A percentile compares a stretch with the other conserved stretches of the same genome.
These are phyloP conservation scores for Piedraia hortae DNA, from an alignment of 2,329 filamentous ascomycete genomes.

Conservation along the genomic window DNA sequence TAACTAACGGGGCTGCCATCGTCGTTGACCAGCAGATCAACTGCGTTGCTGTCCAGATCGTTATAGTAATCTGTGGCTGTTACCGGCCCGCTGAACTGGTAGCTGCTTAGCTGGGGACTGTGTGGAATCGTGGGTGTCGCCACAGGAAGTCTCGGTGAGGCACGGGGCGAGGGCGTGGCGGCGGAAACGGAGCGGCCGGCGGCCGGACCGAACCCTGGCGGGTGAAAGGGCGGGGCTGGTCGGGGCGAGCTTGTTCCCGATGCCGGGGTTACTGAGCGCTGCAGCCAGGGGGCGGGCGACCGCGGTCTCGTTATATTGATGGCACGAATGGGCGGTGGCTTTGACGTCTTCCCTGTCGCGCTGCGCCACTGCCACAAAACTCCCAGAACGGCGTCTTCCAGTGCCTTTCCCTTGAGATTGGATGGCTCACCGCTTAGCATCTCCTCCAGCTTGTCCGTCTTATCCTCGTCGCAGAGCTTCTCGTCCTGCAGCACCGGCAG, in stretches of 20 bases:
- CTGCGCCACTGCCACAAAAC: slow-evolving; percentile 64
- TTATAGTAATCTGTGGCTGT: slow-evolving; percentile 67
- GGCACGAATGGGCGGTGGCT: slow-evolving; percentile 46
- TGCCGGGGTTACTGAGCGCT: slow-evolving; percentile 46
- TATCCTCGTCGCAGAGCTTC: slow-evolving; percentile 73
- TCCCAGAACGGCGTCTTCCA: slow-evolving; percentile 79
- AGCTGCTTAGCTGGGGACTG: slow-evolving; percentile 78
- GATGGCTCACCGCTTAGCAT: slow-evolving; percentile 53
- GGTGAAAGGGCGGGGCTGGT: slow-evolving; percentile 48
- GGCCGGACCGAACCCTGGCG: slow-evolving; percentile 54
- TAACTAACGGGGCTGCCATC: slow-evolving; percentile 60
- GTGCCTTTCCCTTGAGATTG: slow-evolving; percentile 37
- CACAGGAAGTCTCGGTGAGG: slow-evolving; percentile 71
- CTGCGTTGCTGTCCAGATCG: slow-evolving; percentile 76
- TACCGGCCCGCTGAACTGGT: slow-evolving; percentile 71
- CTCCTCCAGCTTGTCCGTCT: slow-evolving; percentile 73
- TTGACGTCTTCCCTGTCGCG: slow-evolving; percentile 16
- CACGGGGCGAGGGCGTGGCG: slow-evolving; percentile 61
- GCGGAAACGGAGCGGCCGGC: slow-evolving; percentile 52
- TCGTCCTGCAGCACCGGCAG: slow-evolving; percentile 65
- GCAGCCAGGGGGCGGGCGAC: slow-evolving; percentile 75
- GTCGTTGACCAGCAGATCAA: slow-evolving; percentile 84
- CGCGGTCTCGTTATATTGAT: slow-evolving; percentile 67
- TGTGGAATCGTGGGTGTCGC: slow-evolving; percentile 78
- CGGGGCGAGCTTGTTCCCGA: slow-evolving; percentile 60